Evolutionary conservation across 2,329 filamentous ascomycete genomes (phyloP).

Genomic region (Sporothrix euskadiensis): DNA sequence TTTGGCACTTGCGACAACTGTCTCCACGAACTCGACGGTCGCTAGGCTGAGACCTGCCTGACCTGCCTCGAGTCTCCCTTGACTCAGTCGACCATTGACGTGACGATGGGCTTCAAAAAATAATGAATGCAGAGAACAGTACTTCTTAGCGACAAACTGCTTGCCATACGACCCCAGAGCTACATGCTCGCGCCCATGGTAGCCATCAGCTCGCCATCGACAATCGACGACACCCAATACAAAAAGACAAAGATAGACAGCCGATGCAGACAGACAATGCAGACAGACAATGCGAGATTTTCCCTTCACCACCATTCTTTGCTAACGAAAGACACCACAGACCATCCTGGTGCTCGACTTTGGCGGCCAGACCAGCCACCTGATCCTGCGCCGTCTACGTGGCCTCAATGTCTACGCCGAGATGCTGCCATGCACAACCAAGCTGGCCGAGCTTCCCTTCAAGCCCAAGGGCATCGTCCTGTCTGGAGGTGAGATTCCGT

Average conservation of each 20-base stretch:
- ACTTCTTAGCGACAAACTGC: not conserved
- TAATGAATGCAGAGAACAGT: not conserved
- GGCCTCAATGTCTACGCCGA: slow-evolving; percentile 74
- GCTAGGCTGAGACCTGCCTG: not conserved
- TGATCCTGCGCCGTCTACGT: slow-evolving; percentile 73
- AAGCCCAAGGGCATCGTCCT: slow-evolving; percentile 84
- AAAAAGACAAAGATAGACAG: not conserved
- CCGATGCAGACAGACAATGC: not conserved
- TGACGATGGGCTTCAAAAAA: not conserved
- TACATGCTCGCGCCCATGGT: not conserved
- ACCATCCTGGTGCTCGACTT: slow-evolving; percentile 74
- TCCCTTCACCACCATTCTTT: not conserved
- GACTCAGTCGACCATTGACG: not conserved
- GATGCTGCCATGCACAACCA: slow-evolving; percentile 84
- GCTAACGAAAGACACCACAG: slow-evolving; percentile 39
- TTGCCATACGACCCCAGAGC: not conserved
- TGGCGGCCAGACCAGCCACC: slow-evolving; percentile 69
- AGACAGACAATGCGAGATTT: not conserved
- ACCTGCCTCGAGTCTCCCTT: not conserved
- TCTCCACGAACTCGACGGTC: not conserved
- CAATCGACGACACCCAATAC: not conserved
- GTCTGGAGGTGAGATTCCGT: slow-evolving; percentile 37
- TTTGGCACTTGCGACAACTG: not conserved
- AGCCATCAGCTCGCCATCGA: not conserved
- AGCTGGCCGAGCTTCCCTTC: slow-evolving; percentile 72